Conservation (phyloP, 345 rosid species). For the Eucalyptus pumila region DNA sequence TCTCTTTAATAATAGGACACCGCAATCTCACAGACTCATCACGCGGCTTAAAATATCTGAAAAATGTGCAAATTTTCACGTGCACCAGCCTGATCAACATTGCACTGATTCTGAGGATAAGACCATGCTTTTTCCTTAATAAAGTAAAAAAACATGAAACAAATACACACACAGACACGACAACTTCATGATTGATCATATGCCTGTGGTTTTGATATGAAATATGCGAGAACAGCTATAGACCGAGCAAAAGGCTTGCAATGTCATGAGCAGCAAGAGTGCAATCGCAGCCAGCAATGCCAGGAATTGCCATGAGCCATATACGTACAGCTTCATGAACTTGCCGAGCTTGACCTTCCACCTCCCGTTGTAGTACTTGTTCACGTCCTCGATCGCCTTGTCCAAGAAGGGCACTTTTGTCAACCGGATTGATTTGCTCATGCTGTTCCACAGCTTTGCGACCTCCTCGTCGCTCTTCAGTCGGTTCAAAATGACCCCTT, state of each 20-base stretch:
- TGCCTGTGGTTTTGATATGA: not conserved
- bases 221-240: not conserved
- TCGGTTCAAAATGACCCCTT: conserved; percentile 43
- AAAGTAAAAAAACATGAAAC: not conserved
- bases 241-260: conserved; percentile 37
- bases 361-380: conserved; percentile 33
- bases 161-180: not conserved
- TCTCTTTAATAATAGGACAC: not conserved
- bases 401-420: conserved; percentile 60
- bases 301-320: conserved; percentile 60
- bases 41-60: not conserved
- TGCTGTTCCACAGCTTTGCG: conserved; percentile 70
- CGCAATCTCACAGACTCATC: not conserved
- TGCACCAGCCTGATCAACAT: not conserved
- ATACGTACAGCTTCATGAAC: conserved; percentile 26
- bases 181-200: not conserved
- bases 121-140: not conserved
- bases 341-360: conserved; percentile 42
- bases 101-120: not conserved
- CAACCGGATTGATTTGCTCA: conserved; percentile 52
- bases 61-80: not conserved
- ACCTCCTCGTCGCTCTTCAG: conserved; percentile 65
- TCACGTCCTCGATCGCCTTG: conserved; percentile 66
- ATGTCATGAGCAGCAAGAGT: conserved; percentile 37
- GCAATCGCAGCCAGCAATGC: conserved; percentile 33